Percentiles rank a stretch among this genome's conserved stretches.
phyloP scores from a whole-genome alignment of 2,329 filamentous ascomycete genomes.

The Xylariaceae sp. region DNA sequence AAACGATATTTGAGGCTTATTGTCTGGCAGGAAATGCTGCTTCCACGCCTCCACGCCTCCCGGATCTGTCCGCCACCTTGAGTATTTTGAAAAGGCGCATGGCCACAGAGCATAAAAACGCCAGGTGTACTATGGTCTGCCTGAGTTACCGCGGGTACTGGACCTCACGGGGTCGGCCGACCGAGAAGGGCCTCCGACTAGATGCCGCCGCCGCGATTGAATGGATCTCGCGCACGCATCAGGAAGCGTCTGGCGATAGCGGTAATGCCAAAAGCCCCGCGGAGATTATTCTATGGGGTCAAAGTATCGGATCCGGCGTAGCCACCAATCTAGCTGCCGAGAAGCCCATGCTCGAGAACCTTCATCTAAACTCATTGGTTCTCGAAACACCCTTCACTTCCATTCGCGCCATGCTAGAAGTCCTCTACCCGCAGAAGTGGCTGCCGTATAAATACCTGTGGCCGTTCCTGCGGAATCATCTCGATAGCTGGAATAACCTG shows the following conservation, averaged over 20 bases:
- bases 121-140: constrained; percentile 46
- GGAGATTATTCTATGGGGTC: constrained; percentile 63
- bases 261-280: constrained; percentile 16
- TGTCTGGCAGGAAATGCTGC: constrained; percentile 49
- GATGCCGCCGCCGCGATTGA: constrained; percentile 60
- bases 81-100: constrained; percentile 38
- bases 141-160: constrained; percentile 69
- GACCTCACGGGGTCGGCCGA: constrained; percentile 67
- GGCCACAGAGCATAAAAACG: constrained; percentile 26
- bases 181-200: constrained; percentile 62
- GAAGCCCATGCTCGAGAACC: constrained; percentile 34
- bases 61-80: constrained; percentile 50
- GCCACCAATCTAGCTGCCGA: constrained; percentile 55
- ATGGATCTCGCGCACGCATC: constrained; percentile 51
- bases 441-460: constrained; percentile 70
- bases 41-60: constrained; percentile 51
- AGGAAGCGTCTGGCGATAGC: constrained; percentile 15
- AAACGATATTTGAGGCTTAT: constrained; percentile 18
- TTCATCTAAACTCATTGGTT: constrained; percentile 47
- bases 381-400: constrained; percentile 73
- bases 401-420: constrained; percentile 62
- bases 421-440: constrained; percentile 73
- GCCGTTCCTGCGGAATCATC: constrained; percentile 63
- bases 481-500: constrained; percentile 51
- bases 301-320: constrained; percentile 69